Evolutionary conservation across 208 protist genomes (phyloP).

Genomic region (Crithidia sp.): DNA sequence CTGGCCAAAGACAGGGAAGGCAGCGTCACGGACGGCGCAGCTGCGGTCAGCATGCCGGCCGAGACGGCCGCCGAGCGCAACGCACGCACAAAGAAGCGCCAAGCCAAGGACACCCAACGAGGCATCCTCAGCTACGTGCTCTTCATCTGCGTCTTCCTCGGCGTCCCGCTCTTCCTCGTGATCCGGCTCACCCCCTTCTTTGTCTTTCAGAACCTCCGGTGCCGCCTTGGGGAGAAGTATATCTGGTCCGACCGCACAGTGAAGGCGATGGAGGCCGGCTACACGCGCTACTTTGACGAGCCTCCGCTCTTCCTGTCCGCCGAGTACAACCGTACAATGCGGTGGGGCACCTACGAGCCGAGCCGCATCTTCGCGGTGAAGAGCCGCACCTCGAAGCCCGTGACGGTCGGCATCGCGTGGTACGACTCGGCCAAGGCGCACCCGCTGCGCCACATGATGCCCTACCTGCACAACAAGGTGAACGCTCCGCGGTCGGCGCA

Average conservation of each 20-base stretch:
- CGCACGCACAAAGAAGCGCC: conserved; percentile 19
- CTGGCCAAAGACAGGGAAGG: conserved; percentile 9
- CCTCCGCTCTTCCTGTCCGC: conserved; percentile 70
- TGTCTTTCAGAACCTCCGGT: conserved; percentile 74
- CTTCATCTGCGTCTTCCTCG: conserved; percentile 68
- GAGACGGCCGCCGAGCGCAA: conserved; percentile 37
- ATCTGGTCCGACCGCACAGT: conserved; percentile 59
- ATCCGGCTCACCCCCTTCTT: conserved; percentile 81
- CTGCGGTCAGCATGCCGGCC: conserved; percentile 39
- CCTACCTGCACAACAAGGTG: conserved; percentile 74
- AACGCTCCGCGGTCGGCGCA: conserved; percentile 42
- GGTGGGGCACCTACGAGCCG: conserved; percentile 89
- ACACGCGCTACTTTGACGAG: conserved; percentile 57
- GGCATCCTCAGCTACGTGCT: conserved; percentile 51
- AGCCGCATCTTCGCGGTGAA: conserved; percentile 84
- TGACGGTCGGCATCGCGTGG: conserved; percentile 83
- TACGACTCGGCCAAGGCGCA: conserved; percentile 67
- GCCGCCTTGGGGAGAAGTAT: conserved; percentile 55
- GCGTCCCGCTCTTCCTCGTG: conserved; percentile 60
- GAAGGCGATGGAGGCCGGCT: conserved; percentile 55
- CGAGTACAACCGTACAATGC: conserved; percentile 75
- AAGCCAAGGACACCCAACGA: conserved; percentile 27
- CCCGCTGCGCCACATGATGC: conserved; percentile 69
- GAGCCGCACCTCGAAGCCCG: conserved; percentile 60
- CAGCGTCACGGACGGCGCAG: neutral